Percentiles rank a stretch among this genome's conserved stretches.
phyloP scores from a whole-genome alignment of 257 asterid species.

The Asclepias syriaca region DNA sequence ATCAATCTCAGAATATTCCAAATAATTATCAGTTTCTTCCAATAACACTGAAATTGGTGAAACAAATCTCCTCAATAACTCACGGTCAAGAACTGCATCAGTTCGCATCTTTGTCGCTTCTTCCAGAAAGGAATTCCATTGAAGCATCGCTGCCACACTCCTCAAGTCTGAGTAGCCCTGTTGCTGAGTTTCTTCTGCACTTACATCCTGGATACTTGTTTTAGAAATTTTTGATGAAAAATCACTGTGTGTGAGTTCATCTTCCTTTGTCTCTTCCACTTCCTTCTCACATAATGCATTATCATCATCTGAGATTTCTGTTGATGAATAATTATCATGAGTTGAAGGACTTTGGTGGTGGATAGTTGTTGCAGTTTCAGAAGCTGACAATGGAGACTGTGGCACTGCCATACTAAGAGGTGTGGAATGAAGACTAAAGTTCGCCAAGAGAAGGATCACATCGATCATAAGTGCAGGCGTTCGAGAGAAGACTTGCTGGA shows the following conservation, averaged over 20 bases:
- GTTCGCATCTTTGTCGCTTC: slow-evolving; percentile 39
- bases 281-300: background rate
- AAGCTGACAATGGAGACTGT: slow-evolving; percentile 5
- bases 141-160: slow-evolving; percentile 32
- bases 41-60: slow-evolving; percentile 58
- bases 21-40: slow-evolving; percentile 53
- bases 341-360: background rate
- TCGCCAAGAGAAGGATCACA: slow-evolving; percentile 64
- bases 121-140: slow-evolving; percentile 66
- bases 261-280: too few species aligned
- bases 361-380: slow-evolving; percentile 1
- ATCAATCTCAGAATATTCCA: slow-evolving; percentile 53
- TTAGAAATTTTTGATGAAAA: background rate
- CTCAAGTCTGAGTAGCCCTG: slow-evolving; percentile 18
- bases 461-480: slow-evolving; percentile 70
- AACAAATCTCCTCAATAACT: slow-evolving; percentile 34
- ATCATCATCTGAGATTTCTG: background rate
- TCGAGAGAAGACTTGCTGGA: slow-evolving; percentile 70
- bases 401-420: slow-evolving; percentile 23
- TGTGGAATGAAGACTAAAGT: slow-evolving; percentile 53
- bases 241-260: background rate
- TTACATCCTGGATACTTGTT: background rate
- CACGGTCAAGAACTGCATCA: slow-evolving; percentile 33
- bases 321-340: background rate
- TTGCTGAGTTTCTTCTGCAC: slow-evolving; percentile 14